Percentiles rank a stretch among this genome's conserved stretches.
These are phyloP conservation scores for Dipteronia dyeriana DNA, from an alignment of 345 rosid species.

Conservation along the genomic window DNA sequence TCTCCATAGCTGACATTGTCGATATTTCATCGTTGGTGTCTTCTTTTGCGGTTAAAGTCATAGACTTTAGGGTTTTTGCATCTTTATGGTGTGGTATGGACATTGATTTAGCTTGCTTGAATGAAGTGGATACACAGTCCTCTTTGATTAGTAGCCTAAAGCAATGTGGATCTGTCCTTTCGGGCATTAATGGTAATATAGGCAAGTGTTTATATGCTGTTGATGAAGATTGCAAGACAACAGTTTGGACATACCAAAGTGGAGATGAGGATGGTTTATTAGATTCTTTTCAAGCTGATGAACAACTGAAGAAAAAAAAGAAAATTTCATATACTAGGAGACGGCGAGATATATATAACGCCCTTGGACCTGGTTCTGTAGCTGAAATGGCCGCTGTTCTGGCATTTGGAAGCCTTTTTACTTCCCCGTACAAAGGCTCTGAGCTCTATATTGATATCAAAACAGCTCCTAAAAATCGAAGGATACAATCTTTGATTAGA, in stretches of 20 bases:
- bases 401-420: conserved; percentile 89
- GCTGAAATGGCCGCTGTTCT: conserved; percentile 62
- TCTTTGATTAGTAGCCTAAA: conserved; percentile 49
- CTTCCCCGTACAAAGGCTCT: conserved; percentile 79
- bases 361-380: conserved; percentile 74
- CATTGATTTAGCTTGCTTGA: conserved; percentile 45
- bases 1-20: conserved; percentile 78
- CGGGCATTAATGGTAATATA: conserved; percentile 67
- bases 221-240: conserved; percentile 82
- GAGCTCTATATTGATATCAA: conserved; percentile 65
- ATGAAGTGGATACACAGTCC: conserved; percentile 29
- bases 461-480: conserved; percentile 41
- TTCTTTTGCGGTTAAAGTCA: conserved; percentile 53
- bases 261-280: conserved; percentile 56
- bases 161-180: conserved; percentile 65
- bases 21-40: conserved; percentile 69
- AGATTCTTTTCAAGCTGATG: conserved; percentile 79
- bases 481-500: conserved; percentile 56
- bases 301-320: conserved; percentile 78
- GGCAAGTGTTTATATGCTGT: conserved; percentile 65
- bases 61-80: conserved; percentile 83
- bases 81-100: conserved; percentile 65
- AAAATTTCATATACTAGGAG: conserved; percentile 62
- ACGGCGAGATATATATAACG: conserved; percentile 60
- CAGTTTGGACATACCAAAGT: conserved; percentile 73